phyloP scores from a whole-genome alignment of 257 asterid genomes.

The Nicotiana paniculata region DNA sequence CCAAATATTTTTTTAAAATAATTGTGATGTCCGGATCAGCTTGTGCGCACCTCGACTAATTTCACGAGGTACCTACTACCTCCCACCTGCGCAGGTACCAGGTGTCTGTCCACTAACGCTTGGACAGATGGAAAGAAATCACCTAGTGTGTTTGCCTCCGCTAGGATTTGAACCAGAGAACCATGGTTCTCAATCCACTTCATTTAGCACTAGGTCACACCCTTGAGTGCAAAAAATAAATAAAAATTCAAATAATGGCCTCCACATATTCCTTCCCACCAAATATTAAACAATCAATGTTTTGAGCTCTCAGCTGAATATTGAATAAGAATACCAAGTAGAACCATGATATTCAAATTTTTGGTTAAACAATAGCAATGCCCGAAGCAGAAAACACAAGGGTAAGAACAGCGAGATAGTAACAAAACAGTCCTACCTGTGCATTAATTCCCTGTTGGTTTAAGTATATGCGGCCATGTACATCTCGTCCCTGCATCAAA shows the following conservation, averaged over 20 bases:
- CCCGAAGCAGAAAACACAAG: background rate
- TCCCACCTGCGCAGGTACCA: no score
- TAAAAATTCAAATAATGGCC: background rate
- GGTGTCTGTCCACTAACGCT: no score
- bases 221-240: no score
- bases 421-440: constrained; percentile 46
- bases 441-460: constrained; percentile 96
- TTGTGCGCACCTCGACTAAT: no score
- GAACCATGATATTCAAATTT: background rate
- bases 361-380: background rate
- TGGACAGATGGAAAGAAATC: no score
- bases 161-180: no score
- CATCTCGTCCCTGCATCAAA: constrained; percentile 57
- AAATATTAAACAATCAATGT: background rate
- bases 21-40: no score
- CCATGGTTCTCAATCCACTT: no score
- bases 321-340: background rate
- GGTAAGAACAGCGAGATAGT: background rate
- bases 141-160: no score
- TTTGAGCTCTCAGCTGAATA: background rate
- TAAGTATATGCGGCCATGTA: constrained; percentile 87
- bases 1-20: no score
- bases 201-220: no score
- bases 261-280: background rate
- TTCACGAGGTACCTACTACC: no score